Evolutionary conservation across 768 basidiomycete species (phyloP).

Genomic region (Kondoa malvinella): DNA sequence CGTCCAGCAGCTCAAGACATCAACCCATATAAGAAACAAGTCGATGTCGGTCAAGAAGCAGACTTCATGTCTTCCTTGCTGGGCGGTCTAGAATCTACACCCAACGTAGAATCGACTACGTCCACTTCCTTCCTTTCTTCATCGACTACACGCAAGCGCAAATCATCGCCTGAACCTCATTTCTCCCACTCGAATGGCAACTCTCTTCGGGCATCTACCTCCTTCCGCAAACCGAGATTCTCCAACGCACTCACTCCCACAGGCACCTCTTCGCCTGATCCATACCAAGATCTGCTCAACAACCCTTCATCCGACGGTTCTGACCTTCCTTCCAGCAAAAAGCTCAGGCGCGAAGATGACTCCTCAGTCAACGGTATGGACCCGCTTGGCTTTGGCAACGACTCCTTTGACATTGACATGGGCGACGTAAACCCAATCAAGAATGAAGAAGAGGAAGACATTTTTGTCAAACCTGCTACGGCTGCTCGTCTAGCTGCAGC

Average conservation of each 20-base stretch:
- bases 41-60: conserved; percentile 55
- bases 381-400: conserved; percentile 8
- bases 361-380: conserved; percentile 3
- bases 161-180: conserved; percentile 6
- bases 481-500: conserved; percentile 21
- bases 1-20: conserved; percentile 12
- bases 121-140: conserved; percentile 27
- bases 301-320: too few relatives aligned
- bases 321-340: background rate
- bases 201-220: background rate
- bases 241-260: background rate
- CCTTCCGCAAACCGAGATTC: background rate
- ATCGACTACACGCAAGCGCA: conserved; percentile 13
- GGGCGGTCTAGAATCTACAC: conserved; percentile 45
- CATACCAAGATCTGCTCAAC: background rate
- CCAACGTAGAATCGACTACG: conserved; percentile 15
- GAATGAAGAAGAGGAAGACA: conserved; percentile 31
- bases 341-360: conserved; percentile 1
- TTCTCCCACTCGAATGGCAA: background rate
- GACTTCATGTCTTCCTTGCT: conserved; percentile 78
- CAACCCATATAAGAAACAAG: conserved; percentile 21
- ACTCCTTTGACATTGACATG: conserved; percentile 1
- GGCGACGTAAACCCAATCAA: background rate
- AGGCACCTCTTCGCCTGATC: background rate
- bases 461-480: conserved; percentile 22